These are phyloP conservation scores for Aspergillus vadensis DNA, from an alignment of 2,329 filamentous ascomycete species.

Conservation along the genomic window DNA sequence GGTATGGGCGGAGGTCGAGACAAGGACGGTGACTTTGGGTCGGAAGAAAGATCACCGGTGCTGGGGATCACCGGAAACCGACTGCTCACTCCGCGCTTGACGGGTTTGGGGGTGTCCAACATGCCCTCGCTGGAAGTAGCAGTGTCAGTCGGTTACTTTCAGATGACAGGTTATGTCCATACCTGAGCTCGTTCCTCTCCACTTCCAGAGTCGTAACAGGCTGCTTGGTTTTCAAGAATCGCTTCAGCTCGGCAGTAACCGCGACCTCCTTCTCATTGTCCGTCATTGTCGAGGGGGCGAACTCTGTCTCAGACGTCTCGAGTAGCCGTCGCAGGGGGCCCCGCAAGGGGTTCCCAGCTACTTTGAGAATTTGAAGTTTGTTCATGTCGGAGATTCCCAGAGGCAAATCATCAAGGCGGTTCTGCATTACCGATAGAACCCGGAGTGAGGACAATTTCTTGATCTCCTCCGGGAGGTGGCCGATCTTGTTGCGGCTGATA, in stretches of 20 bases:
- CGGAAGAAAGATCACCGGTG: conserved; percentile 62
- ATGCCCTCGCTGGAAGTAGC: conserved; percentile 65
- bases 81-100: conserved; percentile 56
- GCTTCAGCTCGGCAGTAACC: conserved; percentile 62
- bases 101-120: conserved; percentile 74
- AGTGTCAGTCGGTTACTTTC: conserved; percentile 16
- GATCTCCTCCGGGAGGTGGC: conserved; percentile 74
- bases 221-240: conserved; percentile 55
- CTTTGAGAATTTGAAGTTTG: conserved; percentile 83
- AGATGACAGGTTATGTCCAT: conserved; percentile 11
- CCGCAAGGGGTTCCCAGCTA: conserved; percentile 82
- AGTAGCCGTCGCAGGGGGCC: conserved; percentile 75
- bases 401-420: conserved; percentile 81
- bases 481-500: conserved; percentile 83
- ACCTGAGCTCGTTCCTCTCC: conserved; percentile 52
- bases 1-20: conserved; percentile 75
- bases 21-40: conserved; percentile 69
- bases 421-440: conserved; percentile 83
- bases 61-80: conserved; percentile 61
- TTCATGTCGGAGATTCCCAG: conserved; percentile 85
- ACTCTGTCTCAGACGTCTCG: conserved; percentile 66
- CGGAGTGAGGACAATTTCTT: conserved; percentile 80
- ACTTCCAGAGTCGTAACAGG: conserved; percentile 41
- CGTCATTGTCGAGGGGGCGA: conserved; percentile 55
- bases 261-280: conserved; percentile 63